Conservation (phyloP, 1,284 basidiomycete genomes). For the Pholiota adiposa region DNA sequence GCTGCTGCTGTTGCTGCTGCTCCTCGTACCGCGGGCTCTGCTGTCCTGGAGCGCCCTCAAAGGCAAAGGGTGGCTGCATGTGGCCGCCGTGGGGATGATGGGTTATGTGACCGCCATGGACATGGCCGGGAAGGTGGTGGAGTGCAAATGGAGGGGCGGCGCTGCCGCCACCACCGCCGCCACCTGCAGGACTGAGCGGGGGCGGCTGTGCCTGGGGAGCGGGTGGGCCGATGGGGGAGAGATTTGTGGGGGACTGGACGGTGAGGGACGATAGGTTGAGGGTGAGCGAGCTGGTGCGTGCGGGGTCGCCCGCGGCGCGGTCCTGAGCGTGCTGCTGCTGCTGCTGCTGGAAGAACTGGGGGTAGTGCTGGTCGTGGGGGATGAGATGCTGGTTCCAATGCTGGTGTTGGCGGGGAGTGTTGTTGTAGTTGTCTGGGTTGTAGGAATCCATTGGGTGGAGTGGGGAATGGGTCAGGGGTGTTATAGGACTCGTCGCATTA, state of each 20-base stretch:
- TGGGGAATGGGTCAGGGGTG: slow-evolving; percentile 13
- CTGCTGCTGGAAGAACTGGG: slow-evolving; percentile 25
- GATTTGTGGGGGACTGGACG: slow-evolving; percentile 64
- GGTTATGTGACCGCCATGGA: slow-evolving; percentile 2
- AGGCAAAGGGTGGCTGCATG: slow-evolving; percentile 43
- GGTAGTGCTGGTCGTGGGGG: too few relatives aligned
- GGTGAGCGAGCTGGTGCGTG: slow-evolving; percentile 43
- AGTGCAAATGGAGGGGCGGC: slow-evolving; percentile 33
- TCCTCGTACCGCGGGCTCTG: slow-evolving; percentile 35
- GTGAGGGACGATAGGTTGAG: slow-evolving; percentile 68
- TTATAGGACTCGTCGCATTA: background rate
- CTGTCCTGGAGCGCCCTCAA: slow-evolving; percentile 37
- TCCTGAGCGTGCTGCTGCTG: slow-evolving; percentile 22
- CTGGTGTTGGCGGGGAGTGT: slow-evolving; percentile 24
- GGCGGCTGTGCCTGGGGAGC: slow-evolving; percentile 29
- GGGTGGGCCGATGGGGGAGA: slow-evolving; percentile 60
- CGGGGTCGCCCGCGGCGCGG: slow-evolving; percentile 15
- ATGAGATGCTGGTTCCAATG: slow-evolving; percentile 4
- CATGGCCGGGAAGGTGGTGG: slow-evolving; percentile 25
- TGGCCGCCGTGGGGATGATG: slow-evolving; percentile 26
- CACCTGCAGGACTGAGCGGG: background rate
- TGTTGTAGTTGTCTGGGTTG: slow-evolving; percentile 27
- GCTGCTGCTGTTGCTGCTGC: slow-evolving; percentile 27
- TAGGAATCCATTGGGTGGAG: slow-evolving; percentile 26
- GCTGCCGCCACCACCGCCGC: background rate